Base-by-base conservation (phyloP, 2,329 filamentous ascomycete genomes). In the Aureobasidium melanogenum region DNA sequence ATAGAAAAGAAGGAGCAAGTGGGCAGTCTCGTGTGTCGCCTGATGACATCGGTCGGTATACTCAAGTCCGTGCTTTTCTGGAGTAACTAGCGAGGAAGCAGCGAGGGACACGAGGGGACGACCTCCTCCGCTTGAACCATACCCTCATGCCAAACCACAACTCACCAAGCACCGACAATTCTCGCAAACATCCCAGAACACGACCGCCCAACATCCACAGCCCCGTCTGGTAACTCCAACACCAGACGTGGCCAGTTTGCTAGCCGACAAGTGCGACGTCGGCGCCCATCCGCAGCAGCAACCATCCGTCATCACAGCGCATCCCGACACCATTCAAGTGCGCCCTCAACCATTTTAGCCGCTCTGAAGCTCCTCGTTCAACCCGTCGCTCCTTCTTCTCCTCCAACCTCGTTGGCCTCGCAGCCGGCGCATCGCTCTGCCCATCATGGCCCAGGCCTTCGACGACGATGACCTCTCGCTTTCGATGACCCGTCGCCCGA, bases 401-500 rank as follows among this genome's bases (percentile, higher is more conserved):
- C 50, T 24, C 30, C 38, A 36, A 38, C 38, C 9, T 30, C 44
- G 2, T 12, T 48, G 46, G 46, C 46, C 17, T 32, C 17, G n/a
- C 22, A 26, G 36, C 54, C 41, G 26, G 26, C 22, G 34, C 39
- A 34, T 28, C 57, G 59, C 24, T 26, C 5, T 19, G 38, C 46
- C 63, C 63, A 69, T 9, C 64, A 75, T 75, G 73, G 68, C 70
- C 17, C 71, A 73, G 47, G 67, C 72, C 2, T 65, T 75, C 52
- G 74, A 75, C 66, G 74, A 75, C 63, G 74, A 76, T 59, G 74
- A 75, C 57, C 67, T 75, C 30, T 72, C 74, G 39, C 67, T 76
- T 34, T 73, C 73, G 62, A 74, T 76, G 55, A 69, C 70, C 52
- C 60, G 61, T 24, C 59, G 62, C 15, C 62, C 57, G 38, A 61